phyloP scores from a whole-genome alignment of 2,329 filamentous ascomycete genomes.

The Karstenula rhodostoma region DNA sequence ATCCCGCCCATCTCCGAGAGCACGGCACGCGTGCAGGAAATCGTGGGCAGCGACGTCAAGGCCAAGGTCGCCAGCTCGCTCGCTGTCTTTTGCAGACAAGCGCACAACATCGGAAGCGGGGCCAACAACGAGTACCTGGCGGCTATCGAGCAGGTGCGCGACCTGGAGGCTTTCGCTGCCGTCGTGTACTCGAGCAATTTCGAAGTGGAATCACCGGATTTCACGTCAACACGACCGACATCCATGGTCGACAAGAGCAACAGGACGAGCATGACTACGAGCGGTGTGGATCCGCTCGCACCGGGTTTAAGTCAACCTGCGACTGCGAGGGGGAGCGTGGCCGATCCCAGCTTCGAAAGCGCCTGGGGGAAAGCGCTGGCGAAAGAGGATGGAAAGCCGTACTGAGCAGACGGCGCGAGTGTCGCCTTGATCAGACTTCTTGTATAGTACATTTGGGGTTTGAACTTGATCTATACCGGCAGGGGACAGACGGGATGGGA shows the following conservation, averaged over 20 bases:
- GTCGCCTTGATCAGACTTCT: conserved; percentile 7
- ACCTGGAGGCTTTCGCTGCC: conserved; percentile 83
- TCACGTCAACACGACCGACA: conserved; percentile 15
- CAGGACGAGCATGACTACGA: conserved; percentile 25
- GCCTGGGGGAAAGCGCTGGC: conserved; percentile 73
- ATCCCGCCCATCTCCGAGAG: conserved; percentile 56
- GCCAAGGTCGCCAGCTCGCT: conserved; percentile 88
- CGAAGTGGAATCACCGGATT: conserved; percentile 58
- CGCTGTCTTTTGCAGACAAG: conserved; percentile 88
- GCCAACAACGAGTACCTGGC: conserved; percentile 59
- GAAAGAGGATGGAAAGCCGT: conserved; percentile 48
- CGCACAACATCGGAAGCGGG: conserved; percentile 81
- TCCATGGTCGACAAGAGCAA: conserved; percentile 27
- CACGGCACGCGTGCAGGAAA: conserved; percentile 58
- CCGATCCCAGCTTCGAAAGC: conserved; percentile 68
- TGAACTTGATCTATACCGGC: not conserved
- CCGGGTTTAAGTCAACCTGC: conserved; percentile 63
- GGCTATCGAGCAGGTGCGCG: conserved; percentile 77
- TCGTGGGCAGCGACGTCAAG: conserved; percentile 60
- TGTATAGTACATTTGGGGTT: conserved; percentile 18
- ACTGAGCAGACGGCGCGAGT: conserved; percentile 15
- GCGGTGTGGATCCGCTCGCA: conserved; percentile 4
- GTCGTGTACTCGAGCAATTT: conserved; percentile 89
- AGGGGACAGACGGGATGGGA: conserved; percentile 9
- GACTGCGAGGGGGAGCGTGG: conserved; percentile 62